Evolutionary conservation across 768 basidiomycete species (phyloP).

Genomic region (Kwoniella shandongensis): DNA sequence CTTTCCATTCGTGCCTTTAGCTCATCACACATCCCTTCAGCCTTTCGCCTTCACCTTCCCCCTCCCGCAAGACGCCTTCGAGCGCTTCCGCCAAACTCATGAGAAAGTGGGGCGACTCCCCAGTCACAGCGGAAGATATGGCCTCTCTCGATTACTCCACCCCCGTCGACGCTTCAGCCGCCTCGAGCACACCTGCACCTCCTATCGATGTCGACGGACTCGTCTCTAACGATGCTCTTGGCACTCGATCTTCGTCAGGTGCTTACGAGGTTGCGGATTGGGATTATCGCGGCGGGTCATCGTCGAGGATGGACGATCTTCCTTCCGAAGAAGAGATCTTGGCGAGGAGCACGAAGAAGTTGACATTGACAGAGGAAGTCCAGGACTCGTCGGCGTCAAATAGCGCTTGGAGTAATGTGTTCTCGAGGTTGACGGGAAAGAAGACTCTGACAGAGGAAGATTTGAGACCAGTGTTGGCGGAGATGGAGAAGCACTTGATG

Average conservation of each 20-base stretch:
- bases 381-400: conserved; percentile 4
- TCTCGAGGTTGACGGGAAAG: conserved; percentile 76
- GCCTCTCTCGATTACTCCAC: conserved; percentile 76
- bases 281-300: conserved; percentile 62
- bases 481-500: conserved; percentile 98
- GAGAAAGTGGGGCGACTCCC: conserved; percentile 89
- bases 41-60: conserved; percentile 34
- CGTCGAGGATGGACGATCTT: conserved; percentile 53
- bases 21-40: neutral
- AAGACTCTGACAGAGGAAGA: conserved; percentile 80
- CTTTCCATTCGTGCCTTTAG: neutral
- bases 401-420: conserved; percentile 69
- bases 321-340: conserved; percentile 52
- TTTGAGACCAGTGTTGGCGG: conserved; percentile 79
- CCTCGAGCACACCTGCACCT: conserved; percentile 49
- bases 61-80: conserved; percentile 29
- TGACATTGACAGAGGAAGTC: conserved; percentile 45
- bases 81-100: conserved; percentile 64
- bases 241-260: conserved; percentile 69
- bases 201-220: conserved; percentile 47
- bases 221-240: conserved; percentile 60
- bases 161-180: conserved; percentile 59
- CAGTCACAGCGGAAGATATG: conserved; percentile 81
- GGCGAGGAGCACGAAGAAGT: conserved; percentile 28
- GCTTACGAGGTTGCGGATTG: conserved; percentile 77